Evolutionary conservation across 257 asterid genomes (phyloP), one percentile per base, ranked within the genome.

Genomic region (Ajuga chamaepitys): DNA sequence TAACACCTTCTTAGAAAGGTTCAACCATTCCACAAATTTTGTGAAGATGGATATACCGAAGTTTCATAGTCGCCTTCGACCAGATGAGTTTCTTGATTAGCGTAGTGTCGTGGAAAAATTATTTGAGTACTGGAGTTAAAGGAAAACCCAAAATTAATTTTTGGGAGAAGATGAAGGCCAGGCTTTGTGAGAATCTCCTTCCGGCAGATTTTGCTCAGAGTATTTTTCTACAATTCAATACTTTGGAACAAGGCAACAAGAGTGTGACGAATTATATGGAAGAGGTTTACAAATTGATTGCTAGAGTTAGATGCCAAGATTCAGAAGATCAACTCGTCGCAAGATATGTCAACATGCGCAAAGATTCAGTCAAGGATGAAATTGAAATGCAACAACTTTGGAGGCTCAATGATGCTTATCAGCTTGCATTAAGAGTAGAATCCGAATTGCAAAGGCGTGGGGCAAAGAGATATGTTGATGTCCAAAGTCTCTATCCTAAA

Each of bases 41-140:
- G 55, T 42, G 22, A 60, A 62, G 42, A 22, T 62, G 7, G 67
- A 44, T 4, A 6, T 62, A n/a, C 48, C 18, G 2, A 37, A 68
- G 45, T 68, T 68, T 20, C 58, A 57, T n/a, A n/a, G n/a, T 13
- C 67, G 46, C 10, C 58, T 67, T 7, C 58, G 17, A 57, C 66
- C 66, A 0, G 47, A 67, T 3, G 73, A 67, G 32, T 60, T 41
- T 41, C 53, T 40, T 9, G 67, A 61, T 61, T 61, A 24, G 67
- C n/a, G 41, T 41, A 61, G 54, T 41, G 54, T 9, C 10, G 1
- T 60, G 0, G 67, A 61, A 13, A 41, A 24, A n/a, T n/a, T 41
- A 9, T 61, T 61, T 21, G 67, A 61, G 1, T 61, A 61, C 13
- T 11, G 18, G 1, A 37, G 12, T 2, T n/a, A n/a, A n/a, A n/a